phyloP scores from a whole-genome alignment of 2,329 filamentous ascomycete genomes.

The Calonectria multiphialidica region DNA sequence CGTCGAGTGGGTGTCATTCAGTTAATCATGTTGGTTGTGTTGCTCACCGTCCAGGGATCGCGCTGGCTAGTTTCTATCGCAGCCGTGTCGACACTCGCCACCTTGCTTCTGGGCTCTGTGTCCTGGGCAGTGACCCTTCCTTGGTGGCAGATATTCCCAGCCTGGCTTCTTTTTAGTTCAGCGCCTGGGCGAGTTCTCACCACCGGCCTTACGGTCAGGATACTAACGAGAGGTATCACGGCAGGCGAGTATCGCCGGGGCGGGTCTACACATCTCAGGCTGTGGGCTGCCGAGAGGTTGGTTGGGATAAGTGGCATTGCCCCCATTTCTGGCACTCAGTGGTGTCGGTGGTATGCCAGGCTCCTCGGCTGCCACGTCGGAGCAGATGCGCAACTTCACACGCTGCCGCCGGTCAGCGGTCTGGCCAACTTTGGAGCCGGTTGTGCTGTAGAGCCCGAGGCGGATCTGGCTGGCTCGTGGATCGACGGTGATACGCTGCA shows the following conservation, averaged over 20 bases:
- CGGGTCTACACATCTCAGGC: neutral
- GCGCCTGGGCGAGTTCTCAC: neutral
- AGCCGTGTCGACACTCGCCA: neutral
- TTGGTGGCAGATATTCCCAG: neutral
- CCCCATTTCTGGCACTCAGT: neutral
- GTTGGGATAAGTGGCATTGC: neutral
- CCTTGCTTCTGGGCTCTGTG: neutral
- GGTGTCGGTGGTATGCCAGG: neutral
- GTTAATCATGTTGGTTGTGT: neutral
- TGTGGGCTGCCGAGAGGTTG: neutral
- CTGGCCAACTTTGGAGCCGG: neutral
- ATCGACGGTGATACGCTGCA: neutral
- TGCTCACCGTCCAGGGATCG: neutral
- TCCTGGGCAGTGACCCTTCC: neutral
- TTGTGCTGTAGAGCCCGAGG: neutral
- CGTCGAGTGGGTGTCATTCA: neutral
- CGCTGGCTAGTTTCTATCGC: neutral
- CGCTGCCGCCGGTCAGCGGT: neutral
- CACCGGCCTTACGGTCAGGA: neutral
- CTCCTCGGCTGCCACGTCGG: neutral
- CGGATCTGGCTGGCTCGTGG: neutral
- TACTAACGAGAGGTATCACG: neutral
- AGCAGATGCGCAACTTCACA: neutral
- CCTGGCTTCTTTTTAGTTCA: neutral
- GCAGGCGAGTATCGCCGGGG: neutral